phyloP scores from a whole-genome alignment of 2,329 filamentous ascomycete species.

The Fusarium buxicola region DNA sequence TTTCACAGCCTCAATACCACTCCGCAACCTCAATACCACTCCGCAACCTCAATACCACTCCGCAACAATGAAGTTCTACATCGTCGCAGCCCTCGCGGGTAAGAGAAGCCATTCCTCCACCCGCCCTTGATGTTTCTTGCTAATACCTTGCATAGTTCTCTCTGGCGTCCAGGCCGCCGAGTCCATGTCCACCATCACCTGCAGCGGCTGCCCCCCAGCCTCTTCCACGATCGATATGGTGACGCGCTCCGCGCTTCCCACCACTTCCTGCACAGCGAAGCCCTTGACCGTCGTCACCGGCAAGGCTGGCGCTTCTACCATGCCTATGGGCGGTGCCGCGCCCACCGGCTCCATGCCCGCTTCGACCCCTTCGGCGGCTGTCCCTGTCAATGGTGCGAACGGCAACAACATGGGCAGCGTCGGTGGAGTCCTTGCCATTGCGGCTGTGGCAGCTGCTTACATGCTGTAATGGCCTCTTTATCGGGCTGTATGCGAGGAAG shows the following conservation, averaged over 20 bases:
- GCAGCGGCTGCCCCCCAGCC: conserved; percentile 21
- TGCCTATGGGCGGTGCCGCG: conserved; percentile 9
- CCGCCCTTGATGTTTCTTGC: rapidly evolving
- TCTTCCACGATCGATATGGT: conserved; percentile 25
- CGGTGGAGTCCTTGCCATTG: conserved; percentile 8
- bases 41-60: neutral
- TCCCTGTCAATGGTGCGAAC: conserved; percentile 21
- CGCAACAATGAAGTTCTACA: conserved; percentile 33
- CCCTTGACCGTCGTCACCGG: conserved; percentile 20
- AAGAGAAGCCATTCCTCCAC: neutral
- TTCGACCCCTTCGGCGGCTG: conserved; percentile 16
- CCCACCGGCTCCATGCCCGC: conserved; percentile 23
- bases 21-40: too few species aligned
- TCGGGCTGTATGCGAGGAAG: too few species aligned
- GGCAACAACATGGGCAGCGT: conserved; percentile 17
- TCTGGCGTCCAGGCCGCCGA: conserved; percentile 28
- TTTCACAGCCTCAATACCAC: neutral
- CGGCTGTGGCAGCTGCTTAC: conserved; percentile 8
- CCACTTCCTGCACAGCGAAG: conserved; percentile 23
- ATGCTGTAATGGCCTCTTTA: conserved; percentile 1
- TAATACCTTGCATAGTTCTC: conserved; percentile 14
- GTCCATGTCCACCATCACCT: conserved; percentile 31
- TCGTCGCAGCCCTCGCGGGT: conserved; percentile 20
- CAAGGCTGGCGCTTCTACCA: neutral
- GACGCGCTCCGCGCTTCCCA: conserved; percentile 26